Percentiles rank a stretch among this genome's conserved stretches.
phyloP scores from a whole-genome alignment of 495 filamentous ascomycete species.

The Chaetomium cochliodes region DNA sequence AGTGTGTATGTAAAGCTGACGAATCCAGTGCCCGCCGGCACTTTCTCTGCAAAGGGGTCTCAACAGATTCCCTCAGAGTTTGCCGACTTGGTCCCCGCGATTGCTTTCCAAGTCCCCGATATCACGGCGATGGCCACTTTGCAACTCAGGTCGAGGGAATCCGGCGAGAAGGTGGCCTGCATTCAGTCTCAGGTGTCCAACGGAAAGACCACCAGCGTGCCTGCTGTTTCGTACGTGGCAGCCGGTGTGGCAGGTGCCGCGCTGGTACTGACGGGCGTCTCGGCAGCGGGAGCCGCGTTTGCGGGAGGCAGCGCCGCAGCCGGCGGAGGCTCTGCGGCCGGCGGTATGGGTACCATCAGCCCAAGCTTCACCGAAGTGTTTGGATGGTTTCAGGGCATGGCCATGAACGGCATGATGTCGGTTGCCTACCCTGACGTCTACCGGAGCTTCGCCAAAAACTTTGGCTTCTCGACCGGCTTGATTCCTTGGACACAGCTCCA shows the following conservation, averaged over 20 bases:
- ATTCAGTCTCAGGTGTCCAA: conserved; percentile 79
- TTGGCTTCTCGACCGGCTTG: conserved; percentile 85
- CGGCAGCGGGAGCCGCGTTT: conserved; percentile 63
- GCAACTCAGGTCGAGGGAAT: conserved; percentile 63
- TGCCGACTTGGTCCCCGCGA: conserved; percentile 74
- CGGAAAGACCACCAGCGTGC: conserved; percentile 73
- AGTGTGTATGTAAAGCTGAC: conserved; percentile 4
- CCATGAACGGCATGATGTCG: conserved; percentile 93
- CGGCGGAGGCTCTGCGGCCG: conserved; percentile 47
- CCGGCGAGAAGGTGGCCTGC: conserved; percentile 69
- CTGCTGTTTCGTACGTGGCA: conserved; percentile 80
- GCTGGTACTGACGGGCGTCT: conserved; percentile 68
- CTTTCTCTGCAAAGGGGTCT: conserved; percentile 68
- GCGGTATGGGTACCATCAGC: conserved; percentile 67
- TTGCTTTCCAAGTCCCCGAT: conserved; percentile 90
- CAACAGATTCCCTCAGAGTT: conserved; percentile 68
- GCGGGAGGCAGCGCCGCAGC: conserved; percentile 45
- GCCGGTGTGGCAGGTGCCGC: conserved; percentile 86
- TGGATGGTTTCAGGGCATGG: conserved; percentile 88
- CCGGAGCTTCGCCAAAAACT: conserved; percentile 84
- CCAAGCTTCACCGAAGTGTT: conserved; percentile 86
- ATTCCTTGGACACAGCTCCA: conserved; percentile 81
- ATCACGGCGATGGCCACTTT: conserved; percentile 84
- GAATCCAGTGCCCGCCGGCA: conserved; percentile 64
- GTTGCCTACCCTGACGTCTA: conserved; percentile 85